Base-by-base conservation (phyloP, 2,329 filamentous ascomycete species). In the Blastomyces silverae region DNA sequence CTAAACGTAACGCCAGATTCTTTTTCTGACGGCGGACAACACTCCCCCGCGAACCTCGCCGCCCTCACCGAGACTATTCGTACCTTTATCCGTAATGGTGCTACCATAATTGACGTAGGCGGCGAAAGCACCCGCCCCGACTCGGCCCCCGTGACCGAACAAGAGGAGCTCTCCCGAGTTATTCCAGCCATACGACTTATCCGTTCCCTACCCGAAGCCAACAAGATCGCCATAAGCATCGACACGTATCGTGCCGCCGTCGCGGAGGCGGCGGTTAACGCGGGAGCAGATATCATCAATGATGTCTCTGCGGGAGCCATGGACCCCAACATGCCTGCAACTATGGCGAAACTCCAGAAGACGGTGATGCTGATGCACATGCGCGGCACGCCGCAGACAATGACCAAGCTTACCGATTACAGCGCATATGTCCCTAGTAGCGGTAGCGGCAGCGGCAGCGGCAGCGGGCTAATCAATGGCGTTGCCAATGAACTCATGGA, bases 1-100 rank as follows among this genome's bases (percentile, higher is more conserved):
- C 82, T 97, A 57, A 99, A 99, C 77, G 80, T 96, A 62, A 97
- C 94, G 0, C 93, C 93, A 0, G 93, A 99, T 78, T 97, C 93
- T 11, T 99, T 99, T 80, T 97, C 93, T 0, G 92, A 97, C 73
- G 93, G 92, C 63, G 92, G 92, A 10, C 72, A 81, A 10, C 84
- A 92, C 75, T 77, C 79, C 55, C 72, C 80, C 31, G 72, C 77
- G 15, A 80, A 85, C 67, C 67, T 79, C 1, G 67, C 75, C 31
- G 70, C 79, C 34, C 81, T 94, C 34, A 77, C 81, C 15, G 73
- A 80, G 15, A 89, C 85, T 0, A 82, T 92, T 20, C 78, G 80
- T 61, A 70, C 77, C 13, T 87, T 91, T 73, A 84, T 95, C 67
- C 76, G 78, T 50, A 79, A 81, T 8, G 92, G 92, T 44, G 91